Base-by-base conservation (phyloP, 106 monocot species). In the Agapanthus africanus region DNA sequence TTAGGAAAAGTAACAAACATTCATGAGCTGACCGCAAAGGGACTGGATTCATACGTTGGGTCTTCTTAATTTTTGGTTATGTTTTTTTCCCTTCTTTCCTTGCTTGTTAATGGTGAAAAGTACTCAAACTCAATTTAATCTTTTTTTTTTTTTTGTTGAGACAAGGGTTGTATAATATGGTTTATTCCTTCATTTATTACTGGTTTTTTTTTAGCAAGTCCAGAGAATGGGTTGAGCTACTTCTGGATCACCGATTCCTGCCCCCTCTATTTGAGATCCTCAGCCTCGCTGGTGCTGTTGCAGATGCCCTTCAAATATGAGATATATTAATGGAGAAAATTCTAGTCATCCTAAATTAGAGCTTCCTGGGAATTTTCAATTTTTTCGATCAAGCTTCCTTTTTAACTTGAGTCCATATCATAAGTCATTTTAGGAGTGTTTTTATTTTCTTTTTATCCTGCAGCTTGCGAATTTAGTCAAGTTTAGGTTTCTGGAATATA, bases 231-330 rank as follows among this genome's bases (percentile, higher is more conserved):
- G 19, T 60, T 88, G 68, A 79, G 77, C 72, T 85, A 91, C 79
- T 97, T 97, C 77, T 97, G 95, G 95, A 88, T 97, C 11, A 97
- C 95, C 5, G 95, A 97, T 73, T 97, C 95, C 19, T 97, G 91
- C 66, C 95, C 91, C 1, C 75, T 82, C 95, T 91, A 7, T 97
- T 97, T 49, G 95, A 97, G 82, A 76, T 97, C 49, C 85, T 97
- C 35, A 97, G 95, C 74, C 91, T 97, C 51, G 79, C 95, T 23
- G 74, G 82, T 50, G 63, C 86, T 27, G 86, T 97, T 74, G 91
- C 91, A 32, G 74, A 68, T 42, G 66, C 95, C n/a, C 86, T 97
- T 66, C 91, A 97, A 54, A 86, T 91, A 73, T 93, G 46, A 83
- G 64, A 27, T 40, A 35, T 49, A 34, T 37, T 5, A 39, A 27